phyloP scores from a whole-genome alignment of 108 stramenopile genomes.

The Parmales sp. region DNA sequence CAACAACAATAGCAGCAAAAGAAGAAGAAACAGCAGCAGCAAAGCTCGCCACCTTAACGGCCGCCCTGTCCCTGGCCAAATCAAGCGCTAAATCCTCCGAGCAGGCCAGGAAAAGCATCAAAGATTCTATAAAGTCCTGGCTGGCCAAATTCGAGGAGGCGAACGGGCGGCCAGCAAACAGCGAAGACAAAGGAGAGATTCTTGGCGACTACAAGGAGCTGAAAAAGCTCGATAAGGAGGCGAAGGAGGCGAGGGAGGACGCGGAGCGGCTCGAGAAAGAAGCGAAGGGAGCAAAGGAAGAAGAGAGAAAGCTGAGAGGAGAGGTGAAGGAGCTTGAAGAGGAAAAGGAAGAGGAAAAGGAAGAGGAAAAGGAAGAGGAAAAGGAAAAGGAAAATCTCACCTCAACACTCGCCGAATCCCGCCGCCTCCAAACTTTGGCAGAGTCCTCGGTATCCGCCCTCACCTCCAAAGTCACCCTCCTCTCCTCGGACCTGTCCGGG shows the following conservation, averaged over 20 bases:
- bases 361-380: background rate
- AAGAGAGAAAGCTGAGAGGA: background rate
- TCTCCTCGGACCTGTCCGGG: too few species aligned
- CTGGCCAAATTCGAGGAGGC: background rate
- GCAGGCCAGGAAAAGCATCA: background rate
- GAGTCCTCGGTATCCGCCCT: too few species aligned
- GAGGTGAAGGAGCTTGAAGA: background rate
- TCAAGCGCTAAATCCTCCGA: too few species aligned
- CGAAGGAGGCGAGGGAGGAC: constrained; percentile 2
- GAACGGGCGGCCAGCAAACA: background rate
- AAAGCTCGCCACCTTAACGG: too few species aligned
- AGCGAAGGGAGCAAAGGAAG: background rate
- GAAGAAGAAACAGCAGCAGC: too few species aligned
- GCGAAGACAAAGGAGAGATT: background rate
- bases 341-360: background rate
- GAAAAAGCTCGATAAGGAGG: background rate
- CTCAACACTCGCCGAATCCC: too few species aligned
- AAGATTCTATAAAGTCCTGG: background rate
- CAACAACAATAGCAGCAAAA: too few species aligned
- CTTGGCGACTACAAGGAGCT: background rate
- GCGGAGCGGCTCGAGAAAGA: background rate
- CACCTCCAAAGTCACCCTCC: too few species aligned
- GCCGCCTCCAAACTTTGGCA: too few species aligned
- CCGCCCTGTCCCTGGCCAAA: too few species aligned
- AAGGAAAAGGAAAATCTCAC: constrained; percentile 3